phyloP scores from a whole-genome alignment of 2,329 filamentous ascomycete species.

The Beauveria pseudobassiana region DNA sequence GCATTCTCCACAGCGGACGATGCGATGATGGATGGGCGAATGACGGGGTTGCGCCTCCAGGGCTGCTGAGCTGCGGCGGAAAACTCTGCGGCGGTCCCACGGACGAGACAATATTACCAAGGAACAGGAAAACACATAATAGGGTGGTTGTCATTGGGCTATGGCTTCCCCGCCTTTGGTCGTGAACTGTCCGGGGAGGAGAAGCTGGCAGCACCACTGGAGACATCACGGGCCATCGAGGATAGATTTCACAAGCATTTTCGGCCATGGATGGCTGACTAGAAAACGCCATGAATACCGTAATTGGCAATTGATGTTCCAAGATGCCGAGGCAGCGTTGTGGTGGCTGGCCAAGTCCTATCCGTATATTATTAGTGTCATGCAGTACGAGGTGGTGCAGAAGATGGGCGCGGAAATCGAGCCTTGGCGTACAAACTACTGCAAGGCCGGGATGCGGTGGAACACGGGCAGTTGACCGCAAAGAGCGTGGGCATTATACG shows the following conservation, averaged over 20 bases:
- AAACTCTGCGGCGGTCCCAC: background rate
- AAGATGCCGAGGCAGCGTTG: slow-evolving; percentile 3
- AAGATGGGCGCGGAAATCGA: background rate
- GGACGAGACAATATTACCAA: background rate
- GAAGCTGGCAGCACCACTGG: background rate
- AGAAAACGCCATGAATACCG: slow-evolving; percentile 2
- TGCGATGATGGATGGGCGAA: background rate
- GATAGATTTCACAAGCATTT: slow-evolving; percentile 8
- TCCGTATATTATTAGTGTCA: background rate
- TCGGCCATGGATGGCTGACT: background rate
- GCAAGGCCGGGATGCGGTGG: background rate
- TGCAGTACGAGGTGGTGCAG: background rate
- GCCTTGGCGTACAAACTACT: background rate
- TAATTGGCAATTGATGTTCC: slow-evolving; percentile 1
- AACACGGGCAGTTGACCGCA: background rate
- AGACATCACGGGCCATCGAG: background rate
- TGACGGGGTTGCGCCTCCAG: background rate
- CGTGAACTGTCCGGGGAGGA: background rate
- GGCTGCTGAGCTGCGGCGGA: background rate
- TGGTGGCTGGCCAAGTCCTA: background rate
- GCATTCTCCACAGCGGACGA: background rate
- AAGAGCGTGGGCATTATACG: background rate
- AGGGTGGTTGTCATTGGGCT: background rate
- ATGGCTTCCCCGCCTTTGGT: slow-evolving; percentile 3
- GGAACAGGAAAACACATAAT: background rate